Percentiles rank a stretch among this genome's conserved stretches.
These are phyloP conservation scores for Erigeron philadelphicus DNA, from an alignment of 140 eudicot genomes.

Conservation along the genomic window DNA sequence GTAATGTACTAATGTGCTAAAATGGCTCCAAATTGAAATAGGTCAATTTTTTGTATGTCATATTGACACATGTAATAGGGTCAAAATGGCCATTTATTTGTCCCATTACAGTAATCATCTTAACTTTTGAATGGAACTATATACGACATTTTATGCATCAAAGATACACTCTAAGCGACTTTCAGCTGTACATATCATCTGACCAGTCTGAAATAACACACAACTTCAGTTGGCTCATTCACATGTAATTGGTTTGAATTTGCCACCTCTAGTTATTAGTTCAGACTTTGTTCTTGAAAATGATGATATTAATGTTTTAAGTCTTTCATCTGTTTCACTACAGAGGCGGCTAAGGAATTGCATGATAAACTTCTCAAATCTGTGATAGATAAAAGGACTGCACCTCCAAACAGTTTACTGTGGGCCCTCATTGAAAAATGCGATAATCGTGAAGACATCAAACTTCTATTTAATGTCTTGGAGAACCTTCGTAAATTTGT, in stretches of 20 bases:
- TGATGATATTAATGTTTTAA: neutral
- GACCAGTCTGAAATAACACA: neutral
- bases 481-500: conserved; percentile 76
- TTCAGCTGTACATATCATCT: neutral
- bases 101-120: neutral
- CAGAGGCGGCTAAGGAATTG: conserved; percentile 73
- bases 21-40: neutral
- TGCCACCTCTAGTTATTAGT: neutral
- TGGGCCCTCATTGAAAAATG: conserved; percentile 70
- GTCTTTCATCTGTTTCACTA: conserved; percentile 15
- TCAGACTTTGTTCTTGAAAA: conserved; percentile 5
- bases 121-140: neutral
- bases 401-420: conserved; percentile 80
- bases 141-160: neutral
- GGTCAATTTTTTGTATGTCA: neutral
- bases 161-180: neutral
- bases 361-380: conserved; percentile 63
- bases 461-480: conserved; percentile 63
- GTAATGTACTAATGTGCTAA: neutral
- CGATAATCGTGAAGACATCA: conserved; percentile 61
- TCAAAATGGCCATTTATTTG: too few relatives aligned
- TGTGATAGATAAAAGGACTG: conserved; percentile 49
- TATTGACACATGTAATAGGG: too few relatives aligned
- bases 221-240: neutral
- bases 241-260: neutral